Percentiles rank a stretch among this genome's conserved stretches.
These are phyloP conservation scores for Funneliformis mosseae DNA, from an alignment of 192 early-diverging fungal genomes.

Conservation along the genomic window DNA sequence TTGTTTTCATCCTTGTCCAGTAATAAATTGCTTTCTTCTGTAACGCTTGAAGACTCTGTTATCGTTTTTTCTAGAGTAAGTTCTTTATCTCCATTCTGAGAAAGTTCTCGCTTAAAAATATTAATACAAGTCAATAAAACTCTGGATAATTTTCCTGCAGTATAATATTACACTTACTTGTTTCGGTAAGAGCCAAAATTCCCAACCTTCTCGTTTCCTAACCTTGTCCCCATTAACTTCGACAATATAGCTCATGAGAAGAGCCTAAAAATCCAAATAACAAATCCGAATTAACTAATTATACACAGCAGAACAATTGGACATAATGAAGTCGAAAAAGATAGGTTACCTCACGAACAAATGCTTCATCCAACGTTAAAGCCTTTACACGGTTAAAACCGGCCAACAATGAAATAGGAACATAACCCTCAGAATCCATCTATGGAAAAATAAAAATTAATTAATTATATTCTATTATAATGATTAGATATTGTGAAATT, in stretches of 20 bases:
- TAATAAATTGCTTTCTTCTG: not conserved
- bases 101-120: not conserved
- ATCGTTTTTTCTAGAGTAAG: not conserved
- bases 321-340: slow-evolving; percentile 2
- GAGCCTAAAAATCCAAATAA: slow-evolving; percentile 36
- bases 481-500: not conserved
- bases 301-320: slow-evolving; percentile 16
- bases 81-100: not conserved
- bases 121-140: not conserved
- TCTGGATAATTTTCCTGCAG: not conserved
- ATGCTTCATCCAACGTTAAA: slow-evolving; percentile 64
- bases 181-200: slow-evolving; percentile 81
- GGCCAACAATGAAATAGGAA: slow-evolving; percentile 75
- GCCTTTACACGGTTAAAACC: slow-evolving; percentile 89
- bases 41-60: not conserved
- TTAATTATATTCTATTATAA: not conserved
- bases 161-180: slow-evolving; percentile 42
- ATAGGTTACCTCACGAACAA: slow-evolving; percentile 63
- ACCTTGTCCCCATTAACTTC: slow-evolving; percentile 62
- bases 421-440: slow-evolving; percentile 88
- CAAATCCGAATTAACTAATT: slow-evolving; percentile 38
- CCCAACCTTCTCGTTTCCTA: slow-evolving; percentile 80
- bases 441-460: slow-evolving; percentile 46
- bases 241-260: slow-evolving; percentile 50
- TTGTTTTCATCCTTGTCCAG: slow-evolving; percentile 2